Percentiles rank a stretch among this genome's conserved stretches.
phyloP scores from a whole-genome alignment of 495 filamentous ascomycete genomes.

The Tuber microsphaerosporum region DNA sequence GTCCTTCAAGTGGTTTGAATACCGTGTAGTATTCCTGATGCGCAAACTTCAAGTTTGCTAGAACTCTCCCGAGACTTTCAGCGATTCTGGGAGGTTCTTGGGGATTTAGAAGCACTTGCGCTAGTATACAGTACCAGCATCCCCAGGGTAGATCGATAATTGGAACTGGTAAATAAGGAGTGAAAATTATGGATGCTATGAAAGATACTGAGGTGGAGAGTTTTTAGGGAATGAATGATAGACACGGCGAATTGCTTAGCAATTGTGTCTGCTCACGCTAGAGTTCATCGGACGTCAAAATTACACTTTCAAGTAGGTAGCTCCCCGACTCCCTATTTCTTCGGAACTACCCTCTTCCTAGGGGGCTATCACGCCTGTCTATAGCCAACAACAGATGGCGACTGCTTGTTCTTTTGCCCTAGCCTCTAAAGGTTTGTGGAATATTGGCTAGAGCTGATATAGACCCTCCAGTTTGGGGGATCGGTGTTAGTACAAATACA shows the following conservation, averaged over 20 bases:
- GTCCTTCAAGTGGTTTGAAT: background rate
- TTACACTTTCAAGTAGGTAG: background rate
- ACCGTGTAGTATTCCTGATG: background rate
- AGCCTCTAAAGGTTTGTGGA: background rate
- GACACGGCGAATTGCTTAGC: background rate
- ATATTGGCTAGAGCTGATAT: background rate
- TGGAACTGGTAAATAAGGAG: background rate
- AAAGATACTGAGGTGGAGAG: background rate
- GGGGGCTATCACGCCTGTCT: background rate
- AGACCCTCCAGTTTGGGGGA: background rate
- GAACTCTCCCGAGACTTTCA: background rate
- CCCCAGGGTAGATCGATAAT: background rate
- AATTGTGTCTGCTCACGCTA: background rate
- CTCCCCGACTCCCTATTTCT: background rate
- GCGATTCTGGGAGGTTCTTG: background rate
- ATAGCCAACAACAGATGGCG: background rate
- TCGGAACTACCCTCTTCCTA: background rate
- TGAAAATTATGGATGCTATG: background rate
- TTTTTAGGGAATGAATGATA: background rate
- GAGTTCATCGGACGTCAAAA: background rate
- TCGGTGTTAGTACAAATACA: background rate
- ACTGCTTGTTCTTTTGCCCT: background rate
- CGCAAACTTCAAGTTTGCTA: background rate
- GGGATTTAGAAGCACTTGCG: background rate
- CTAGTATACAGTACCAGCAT: background rate